Evolutionary conservation across 371 early-diverging fungal genomes (phyloP).

Genomic region (Mucor ambiguus): DNA sequence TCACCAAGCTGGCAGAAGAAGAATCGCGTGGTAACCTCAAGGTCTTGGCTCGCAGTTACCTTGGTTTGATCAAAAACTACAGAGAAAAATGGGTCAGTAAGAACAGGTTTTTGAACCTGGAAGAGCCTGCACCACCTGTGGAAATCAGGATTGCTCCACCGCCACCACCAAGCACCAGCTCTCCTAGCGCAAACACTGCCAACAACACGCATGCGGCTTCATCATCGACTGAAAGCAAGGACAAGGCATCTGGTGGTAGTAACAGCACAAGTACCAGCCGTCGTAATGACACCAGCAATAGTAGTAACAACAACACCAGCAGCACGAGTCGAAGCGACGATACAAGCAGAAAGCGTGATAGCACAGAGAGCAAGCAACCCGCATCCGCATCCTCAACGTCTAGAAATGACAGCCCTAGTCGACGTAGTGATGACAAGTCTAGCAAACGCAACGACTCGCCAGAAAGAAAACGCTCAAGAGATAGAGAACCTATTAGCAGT

Average conservation of each 20-base stretch:
- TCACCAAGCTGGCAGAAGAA: constrained; percentile 33
- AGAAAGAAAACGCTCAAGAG: constrained; percentile 14
- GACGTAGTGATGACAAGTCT: constrained; percentile 11
- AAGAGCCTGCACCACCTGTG: constrained; percentile 19
- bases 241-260: not conserved
- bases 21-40: constrained; percentile 46
- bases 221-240: not conserved
- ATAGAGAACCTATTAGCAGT: not conserved
- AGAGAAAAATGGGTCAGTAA: constrained; percentile 37
- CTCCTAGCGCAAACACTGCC: not conserved
- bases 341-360: constrained; percentile 3
- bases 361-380: not conserved
- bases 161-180: not conserved
- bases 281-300: not conserved
- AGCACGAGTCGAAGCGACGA: constrained; percentile 6
- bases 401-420: constrained; percentile 3
- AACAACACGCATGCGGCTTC: not conserved
- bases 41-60: constrained; percentile 44
- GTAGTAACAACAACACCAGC: not conserved
- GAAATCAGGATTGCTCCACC: constrained; percentile 15
- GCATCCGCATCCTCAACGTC: not conserved
- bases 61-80: constrained; percentile 37
- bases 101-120: constrained; percentile 33
- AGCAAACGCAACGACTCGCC: not conserved
- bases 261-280: not conserved